These are phyloP conservation scores for Pseudevernia furfuracea DNA, from an alignment of 495 filamentous ascomycete genomes.

Conservation along the genomic window DNA sequence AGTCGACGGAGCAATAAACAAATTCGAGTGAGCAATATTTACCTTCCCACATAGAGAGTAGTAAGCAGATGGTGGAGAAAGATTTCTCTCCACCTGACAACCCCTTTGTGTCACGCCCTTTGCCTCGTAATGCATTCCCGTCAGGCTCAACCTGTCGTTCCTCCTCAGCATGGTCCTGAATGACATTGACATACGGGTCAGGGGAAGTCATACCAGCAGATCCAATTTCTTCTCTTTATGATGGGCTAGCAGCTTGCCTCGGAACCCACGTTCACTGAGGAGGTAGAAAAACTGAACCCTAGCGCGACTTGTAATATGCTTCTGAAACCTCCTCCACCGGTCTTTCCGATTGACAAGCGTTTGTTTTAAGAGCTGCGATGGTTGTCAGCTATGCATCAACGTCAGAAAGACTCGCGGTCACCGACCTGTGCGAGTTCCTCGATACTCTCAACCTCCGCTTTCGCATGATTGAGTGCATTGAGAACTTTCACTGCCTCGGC, in stretches of 20 bases:
- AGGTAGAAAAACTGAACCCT: constrained; percentile 81
- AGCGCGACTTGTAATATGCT: constrained; percentile 73
- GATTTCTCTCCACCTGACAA: constrained; percentile 95
- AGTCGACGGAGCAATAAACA: neutral
- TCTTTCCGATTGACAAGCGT: constrained; percentile 61
- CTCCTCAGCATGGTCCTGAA: constrained; percentile 10
- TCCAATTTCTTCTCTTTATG: constrained; percentile 66
- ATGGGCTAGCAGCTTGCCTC: constrained; percentile 70
- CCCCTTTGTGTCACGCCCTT: constrained; percentile 77
- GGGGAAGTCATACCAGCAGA: constrained; percentile 51
- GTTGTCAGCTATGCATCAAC: constrained; percentile 19
- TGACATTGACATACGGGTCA: neutral
- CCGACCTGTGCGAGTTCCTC: constrained; percentile 47
- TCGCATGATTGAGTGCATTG: constrained; percentile 38
- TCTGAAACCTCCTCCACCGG: constrained; percentile 74
- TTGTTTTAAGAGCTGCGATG: constrained; percentile 46
- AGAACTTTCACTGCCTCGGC: constrained; percentile 40
- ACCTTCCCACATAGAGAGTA: constrained; percentile 71
- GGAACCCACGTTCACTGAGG: constrained; percentile 79
- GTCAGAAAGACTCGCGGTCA: neutral
- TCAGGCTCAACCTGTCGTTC: constrained; percentile 61
- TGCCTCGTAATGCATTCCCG: constrained; percentile 54
- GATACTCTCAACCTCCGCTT: constrained; percentile 41
- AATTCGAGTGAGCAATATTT: neutral
- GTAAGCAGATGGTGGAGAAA: constrained; percentile 89